Evolutionary conservation across 495 filamentous ascomycete species (phyloP), one percentile per base, ranked within the genome.

Genomic region (Penicillium fimorum): DNA sequence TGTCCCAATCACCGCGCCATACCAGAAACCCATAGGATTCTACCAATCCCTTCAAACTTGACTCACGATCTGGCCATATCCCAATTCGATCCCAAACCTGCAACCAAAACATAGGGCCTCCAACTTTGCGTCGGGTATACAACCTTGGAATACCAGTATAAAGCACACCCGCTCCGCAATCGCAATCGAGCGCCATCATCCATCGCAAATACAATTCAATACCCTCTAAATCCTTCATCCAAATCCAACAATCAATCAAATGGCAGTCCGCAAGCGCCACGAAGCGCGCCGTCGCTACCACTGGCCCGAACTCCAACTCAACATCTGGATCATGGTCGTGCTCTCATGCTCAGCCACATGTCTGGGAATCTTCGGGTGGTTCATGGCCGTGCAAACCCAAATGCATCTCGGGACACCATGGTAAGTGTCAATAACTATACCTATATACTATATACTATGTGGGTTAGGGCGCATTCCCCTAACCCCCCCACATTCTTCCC

Each of bases 231-330:
- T 22, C 22, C 22, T 22, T 2, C 22, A 22, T 22, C 22, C 22
- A 22, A 22, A 12, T 7, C 43, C 43, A 5, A 18, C n/a, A 50
- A 33, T 1, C 3, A 38, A 58, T 17, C 6, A 29, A 53, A 67
- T 72, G 67, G 57, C 66, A 12, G 59, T 62, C 24, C 47, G 44
- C 35, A 51, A 62, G 51, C 67, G 67, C 55, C 68, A 47, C 17
- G 55, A 57, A 38, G 46, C 53, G 18, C 77, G 84, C 32, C 84
- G 88, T 57, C 84, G 82, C 57, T 97, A 96, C 79, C 87, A 87
- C 80, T 99, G 94, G 94, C 95, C 95, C 3, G 90, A 95, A 64
- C 74, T 89, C 53, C 90, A 95, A 69, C 82, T 99, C 51, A 96
- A 96, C 69, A 74, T 97, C 61, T 96, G 95, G 89, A 86, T 95